Evolutionary conservation across 108 stramenopile genomes (phyloP).

Genomic region (Discostella pseudostelligera): DNA sequence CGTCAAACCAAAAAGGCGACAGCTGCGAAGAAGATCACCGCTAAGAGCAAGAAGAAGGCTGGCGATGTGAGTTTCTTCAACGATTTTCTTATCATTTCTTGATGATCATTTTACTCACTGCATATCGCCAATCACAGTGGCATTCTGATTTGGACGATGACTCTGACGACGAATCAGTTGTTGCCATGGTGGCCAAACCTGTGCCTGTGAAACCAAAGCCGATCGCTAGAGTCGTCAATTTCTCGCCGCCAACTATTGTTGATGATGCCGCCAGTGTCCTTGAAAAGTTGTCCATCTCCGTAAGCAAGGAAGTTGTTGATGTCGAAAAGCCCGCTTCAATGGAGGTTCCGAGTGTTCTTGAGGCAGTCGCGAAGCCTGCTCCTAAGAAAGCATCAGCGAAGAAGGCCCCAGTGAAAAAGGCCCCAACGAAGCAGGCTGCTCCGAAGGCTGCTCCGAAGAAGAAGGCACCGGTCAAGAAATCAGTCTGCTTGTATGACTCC

Average conservation of each 20-base stretch:
- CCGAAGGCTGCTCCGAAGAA: slow-evolving; percentile 9
- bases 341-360: background rate
- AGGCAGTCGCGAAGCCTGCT: slow-evolving; percentile 4
- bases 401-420: slow-evolving; percentile 17
- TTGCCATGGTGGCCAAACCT: slow-evolving; percentile 6
- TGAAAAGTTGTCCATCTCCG: slow-evolving; percentile 16
- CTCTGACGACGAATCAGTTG: slow-evolving; percentile 52
- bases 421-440: slow-evolving; percentile 6
- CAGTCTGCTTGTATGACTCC: slow-evolving; percentile 15
- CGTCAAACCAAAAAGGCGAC: slow-evolving; percentile 38
- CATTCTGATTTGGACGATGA: slow-evolving; percentile 57
- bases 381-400: slow-evolving; percentile 19
- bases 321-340: slow-evolving; percentile 3
- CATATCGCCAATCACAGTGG: slow-evolving; percentile 29
- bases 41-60: slow-evolving; percentile 53
- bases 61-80: slow-evolving; percentile 29
- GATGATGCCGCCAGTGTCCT: slow-evolving; percentile 35
- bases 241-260: slow-evolving; percentile 5
- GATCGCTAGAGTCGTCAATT: slow-evolving; percentile 30
- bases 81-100: background rate
- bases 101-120: background rate
- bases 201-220: slow-evolving; percentile 21
- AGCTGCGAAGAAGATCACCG: slow-evolving; percentile 29
- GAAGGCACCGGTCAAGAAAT: slow-evolving; percentile 26
- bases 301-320: background rate